Conservation (phyloP, 169 alveolate species). For the Ichthyophthirius multifiliis region DNA sequence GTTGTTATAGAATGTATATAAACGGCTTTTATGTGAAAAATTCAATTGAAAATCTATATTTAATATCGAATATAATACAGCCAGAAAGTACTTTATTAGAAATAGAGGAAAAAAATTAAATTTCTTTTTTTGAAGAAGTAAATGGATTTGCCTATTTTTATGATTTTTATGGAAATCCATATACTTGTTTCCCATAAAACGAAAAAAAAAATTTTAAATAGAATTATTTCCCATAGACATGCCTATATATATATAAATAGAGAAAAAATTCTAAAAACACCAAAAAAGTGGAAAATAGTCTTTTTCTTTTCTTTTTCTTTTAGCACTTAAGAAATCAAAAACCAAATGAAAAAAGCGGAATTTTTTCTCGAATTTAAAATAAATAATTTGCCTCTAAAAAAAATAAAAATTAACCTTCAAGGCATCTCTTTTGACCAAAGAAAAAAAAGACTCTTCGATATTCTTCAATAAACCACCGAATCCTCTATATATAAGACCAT, state of each 20-base stretch:
- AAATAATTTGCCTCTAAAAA: background rate
- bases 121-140: background rate
- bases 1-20: background rate
- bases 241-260: background rate
- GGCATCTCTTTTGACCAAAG: slow-evolving; percentile 33
- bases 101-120: background rate
- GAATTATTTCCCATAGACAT: background rate
- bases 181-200: background rate
- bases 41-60: background rate
- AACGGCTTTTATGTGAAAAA: background rate
- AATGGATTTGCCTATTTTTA: background rate
- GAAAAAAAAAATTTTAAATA: no score
- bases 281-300: no score
- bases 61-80: background rate
- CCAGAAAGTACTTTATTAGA: background rate
- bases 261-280: background rate
- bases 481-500: background rate
- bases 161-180: background rate
- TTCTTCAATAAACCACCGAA: background rate
- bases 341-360: background rate
- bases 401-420: background rate
- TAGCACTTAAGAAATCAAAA: background rate
- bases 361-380: background rate
- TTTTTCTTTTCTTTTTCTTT: background rate
- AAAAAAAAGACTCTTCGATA: background rate